Evolutionary conservation across 345 rosid species (phyloP).

Genomic region (Linum lewisii): DNA sequence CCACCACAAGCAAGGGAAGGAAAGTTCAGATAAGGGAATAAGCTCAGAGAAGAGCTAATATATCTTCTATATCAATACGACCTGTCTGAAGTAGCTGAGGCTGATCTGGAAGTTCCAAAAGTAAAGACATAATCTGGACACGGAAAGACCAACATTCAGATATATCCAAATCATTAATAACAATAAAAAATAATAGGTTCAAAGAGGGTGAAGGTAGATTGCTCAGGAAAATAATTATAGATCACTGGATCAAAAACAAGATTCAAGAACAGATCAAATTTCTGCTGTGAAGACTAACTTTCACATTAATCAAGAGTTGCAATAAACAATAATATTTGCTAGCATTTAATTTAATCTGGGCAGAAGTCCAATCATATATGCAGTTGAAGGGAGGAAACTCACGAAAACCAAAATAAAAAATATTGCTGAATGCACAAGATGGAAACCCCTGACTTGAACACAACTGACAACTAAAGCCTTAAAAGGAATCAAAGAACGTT

Average conservation of each 20-base stretch:
- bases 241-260: background rate
- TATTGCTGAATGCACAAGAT: background rate
- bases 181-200: background rate
- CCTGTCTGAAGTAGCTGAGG: conserved; percentile 94
- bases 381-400: background rate
- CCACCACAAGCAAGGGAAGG: background rate
- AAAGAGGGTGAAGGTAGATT: background rate
- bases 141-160: background rate
- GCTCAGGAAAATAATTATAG: background rate
- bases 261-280: background rate
- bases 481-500: conserved; percentile 13
- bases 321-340: background rate
- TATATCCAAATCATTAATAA: too few relatives aligned
- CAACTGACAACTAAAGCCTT: background rate
- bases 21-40: background rate
- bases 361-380: too few relatives aligned
- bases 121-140: conserved; percentile 70
- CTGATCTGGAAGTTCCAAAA: conserved; percentile 80
- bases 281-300: background rate
- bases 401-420: background rate
- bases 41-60: background rate
- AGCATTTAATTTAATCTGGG: background rate
- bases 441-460: background rate
- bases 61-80: conserved; percentile 15
- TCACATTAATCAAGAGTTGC: background rate